A percentile compares a stretch with the other conserved stretches of the same genome.
Conservation (phyloP, 169 alveolate genomes). For the Plasmodium gaboni region DNA sequence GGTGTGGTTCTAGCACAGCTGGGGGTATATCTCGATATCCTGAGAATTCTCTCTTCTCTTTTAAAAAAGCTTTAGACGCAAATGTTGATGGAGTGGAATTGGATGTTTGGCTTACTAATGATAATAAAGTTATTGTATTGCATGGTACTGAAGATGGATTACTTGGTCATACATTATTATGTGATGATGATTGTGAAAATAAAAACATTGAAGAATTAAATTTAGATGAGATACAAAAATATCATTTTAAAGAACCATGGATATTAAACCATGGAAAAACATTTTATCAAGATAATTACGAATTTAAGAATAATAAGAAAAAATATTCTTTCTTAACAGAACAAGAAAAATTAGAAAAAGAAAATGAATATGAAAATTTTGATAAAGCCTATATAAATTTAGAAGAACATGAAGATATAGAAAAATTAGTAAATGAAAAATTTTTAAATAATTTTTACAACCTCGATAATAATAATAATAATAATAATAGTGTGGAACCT, state of each 20-base stretch:
- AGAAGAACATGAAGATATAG: constrained; percentile 53
- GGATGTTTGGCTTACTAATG: constrained; percentile 82
- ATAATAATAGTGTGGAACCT: background rate
- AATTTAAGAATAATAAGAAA: background rate
- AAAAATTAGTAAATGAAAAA: constrained; percentile 19
- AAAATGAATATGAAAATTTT: constrained; percentile 26
- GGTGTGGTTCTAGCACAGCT: constrained; percentile 83
- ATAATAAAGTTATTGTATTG: constrained; percentile 79
- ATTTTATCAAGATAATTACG: constrained; percentile 3
- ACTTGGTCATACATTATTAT: constrained; percentile 28
- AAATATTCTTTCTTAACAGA: constrained; percentile 18
- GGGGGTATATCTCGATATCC: constrained; percentile 79
- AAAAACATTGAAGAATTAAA: constrained; percentile 61
- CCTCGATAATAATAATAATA: background rate
- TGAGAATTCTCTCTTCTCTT: constrained; percentile 81
- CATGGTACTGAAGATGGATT: constrained; percentile 79
- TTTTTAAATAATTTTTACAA: background rate
- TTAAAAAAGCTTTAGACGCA: constrained; percentile 73
- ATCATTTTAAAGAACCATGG: constrained; percentile 71
- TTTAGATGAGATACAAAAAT: constrained; percentile 29
- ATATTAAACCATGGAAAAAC: constrained; percentile 16
- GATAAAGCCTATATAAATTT: constrained; percentile 13
- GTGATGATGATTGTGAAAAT: background rate
- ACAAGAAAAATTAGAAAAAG: constrained; percentile 13
- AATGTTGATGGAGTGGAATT: constrained; percentile 83